Evolutionary conservation across 305 asterid genomes (phyloP), one percentile per base, ranked within the genome.

Genomic region (Salvia sclarea): DNA sequence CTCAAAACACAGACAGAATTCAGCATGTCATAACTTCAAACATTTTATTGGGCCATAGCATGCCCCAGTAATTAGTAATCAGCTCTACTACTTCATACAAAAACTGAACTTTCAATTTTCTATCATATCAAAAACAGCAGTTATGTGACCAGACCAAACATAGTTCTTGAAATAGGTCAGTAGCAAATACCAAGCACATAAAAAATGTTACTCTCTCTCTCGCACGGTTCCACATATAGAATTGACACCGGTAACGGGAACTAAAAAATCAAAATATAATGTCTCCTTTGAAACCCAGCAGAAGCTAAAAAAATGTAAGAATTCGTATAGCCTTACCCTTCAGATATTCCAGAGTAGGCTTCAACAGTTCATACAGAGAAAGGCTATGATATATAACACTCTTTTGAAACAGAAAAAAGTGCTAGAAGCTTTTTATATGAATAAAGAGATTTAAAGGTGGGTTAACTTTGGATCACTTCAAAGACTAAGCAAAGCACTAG

Each of bases 401-500:
- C 9, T 33, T 33, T 33, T 43, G 2, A 6, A 49, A 10, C 49
- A 49, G 41, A 71, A 63, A 18, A 48, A 48, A 1, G 18, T 7
- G 2, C 4, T 17, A 45, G 3, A 53, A 30, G 35, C 5, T 52
- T 28, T 38, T 7, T 28, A 9, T 8, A 28, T 6, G 13, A 25
- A 28, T 11, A 3, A 60, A 35, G 37, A 35, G 28, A 48, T 20
- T 18, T 57, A 33, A 45, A 45, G 61, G 22, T 21, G 45, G 25
- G 54, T 70, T 49, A 68, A 47, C 16, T 1, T 9, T 45, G 8
- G 65, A n/a, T n/a, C n/a, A n/a, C n/a, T n/a, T n/a, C n/a, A n/a
- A n/a, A n/a, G n/a, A n/a, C n/a, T n/a, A n/a, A n/a, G n/a, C n/a
- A n/a, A n/a, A n/a, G n/a, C n/a, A n/a, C n/a, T n/a, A n/a, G n/a